Evolutionary conservation across 495 filamentous ascomycete species (phyloP).

Genomic region (Haplographium delicatum): DNA sequence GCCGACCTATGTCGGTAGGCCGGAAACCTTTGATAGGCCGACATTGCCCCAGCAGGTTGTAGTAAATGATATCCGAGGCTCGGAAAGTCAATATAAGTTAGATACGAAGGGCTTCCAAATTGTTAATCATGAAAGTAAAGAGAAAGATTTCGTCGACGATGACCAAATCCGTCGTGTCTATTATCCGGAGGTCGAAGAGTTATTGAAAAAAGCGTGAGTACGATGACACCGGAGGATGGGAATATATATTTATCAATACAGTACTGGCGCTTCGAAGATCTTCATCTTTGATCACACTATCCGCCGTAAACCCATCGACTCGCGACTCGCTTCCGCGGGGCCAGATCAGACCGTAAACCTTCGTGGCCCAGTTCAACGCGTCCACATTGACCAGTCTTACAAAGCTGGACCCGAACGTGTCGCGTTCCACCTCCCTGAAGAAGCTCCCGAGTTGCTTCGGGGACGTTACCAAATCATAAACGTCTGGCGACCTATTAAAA

Average conservation of each 20-base stretch:
- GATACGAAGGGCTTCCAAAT: constrained; percentile 48
- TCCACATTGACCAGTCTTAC: constrained; percentile 73
- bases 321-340: neutral
- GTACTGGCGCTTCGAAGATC: constrained; percentile 47
- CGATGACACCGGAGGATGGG: neutral
- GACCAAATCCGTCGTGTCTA: constrained; percentile 60
- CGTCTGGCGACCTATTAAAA: constrained; percentile 60
- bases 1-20: constrained; percentile 42
- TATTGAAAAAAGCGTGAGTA: constrained; percentile 54
- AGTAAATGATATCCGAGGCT: constrained; percentile 43
- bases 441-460: constrained; percentile 51
- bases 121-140: constrained; percentile 40
- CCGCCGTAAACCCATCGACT: constrained; percentile 44
- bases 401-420: constrained; percentile 50
- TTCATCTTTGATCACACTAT: constrained; percentile 76
- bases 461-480: constrained; percentile 62
- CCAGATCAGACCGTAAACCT: constrained; percentile 20
- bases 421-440: constrained; percentile 54
- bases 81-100: constrained; percentile 44
- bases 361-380: constrained; percentile 59
- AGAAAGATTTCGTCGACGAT: constrained; percentile 57
- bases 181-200: constrained; percentile 60
- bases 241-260: constrained; percentile 6
- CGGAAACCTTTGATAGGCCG: constrained; percentile 47
- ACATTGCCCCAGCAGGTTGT: constrained; percentile 30